phyloP scores from a whole-genome alignment of 176 grass and related monocot species.

The Dendrocalamus sinicus region DNA sequence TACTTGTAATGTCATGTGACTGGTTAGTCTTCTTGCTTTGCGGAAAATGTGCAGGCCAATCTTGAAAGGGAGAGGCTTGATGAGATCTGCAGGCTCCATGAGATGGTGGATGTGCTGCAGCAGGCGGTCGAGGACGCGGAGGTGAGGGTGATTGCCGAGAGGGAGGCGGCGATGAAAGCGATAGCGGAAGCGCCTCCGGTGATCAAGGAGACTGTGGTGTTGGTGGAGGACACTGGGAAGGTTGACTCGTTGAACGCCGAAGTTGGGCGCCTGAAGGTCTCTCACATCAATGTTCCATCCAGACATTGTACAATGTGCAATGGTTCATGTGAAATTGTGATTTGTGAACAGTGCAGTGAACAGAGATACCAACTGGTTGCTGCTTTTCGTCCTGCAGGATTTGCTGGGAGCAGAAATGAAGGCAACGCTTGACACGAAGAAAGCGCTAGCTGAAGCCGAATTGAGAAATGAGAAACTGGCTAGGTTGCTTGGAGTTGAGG shows the following conservation, averaged over 20 bases:
- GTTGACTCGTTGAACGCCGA: slow-evolving; percentile 34
- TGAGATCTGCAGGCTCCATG: slow-evolving; percentile 53
- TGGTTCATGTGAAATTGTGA: neutral
- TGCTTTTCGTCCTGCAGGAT: slow-evolving; percentile 45
- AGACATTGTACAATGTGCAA: slow-evolving; percentile 27
- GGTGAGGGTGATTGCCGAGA: slow-evolving; percentile 34
- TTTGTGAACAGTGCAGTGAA: neutral
- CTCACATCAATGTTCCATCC: slow-evolving; percentile 4
- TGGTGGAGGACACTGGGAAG: slow-evolving; percentile 51
- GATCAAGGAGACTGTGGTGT: slow-evolving; percentile 52
- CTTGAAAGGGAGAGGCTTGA: slow-evolving; percentile 41
- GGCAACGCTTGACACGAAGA: slow-evolving; percentile 40
- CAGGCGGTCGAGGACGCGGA: slow-evolving; percentile 56
- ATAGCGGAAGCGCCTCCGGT: slow-evolving; percentile 44
- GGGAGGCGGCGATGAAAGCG: slow-evolving; percentile 53
- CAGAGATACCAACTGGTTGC: neutral
- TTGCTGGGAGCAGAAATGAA: slow-evolving; percentile 54
- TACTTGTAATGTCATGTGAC: neutral
- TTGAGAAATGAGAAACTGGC: slow-evolving; percentile 53
- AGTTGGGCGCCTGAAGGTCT: slow-evolving; percentile 60
- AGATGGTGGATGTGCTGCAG: slow-evolving; percentile 66
- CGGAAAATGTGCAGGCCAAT: slow-evolving; percentile 43
- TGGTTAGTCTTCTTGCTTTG: neutral
- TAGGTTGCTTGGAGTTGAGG: slow-evolving; percentile 52
- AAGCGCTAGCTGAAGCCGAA: slow-evolving; percentile 48